Evolutionary conservation across 306 rosid genomes (phyloP).

Genomic region (Abrus pulchellus): DNA sequence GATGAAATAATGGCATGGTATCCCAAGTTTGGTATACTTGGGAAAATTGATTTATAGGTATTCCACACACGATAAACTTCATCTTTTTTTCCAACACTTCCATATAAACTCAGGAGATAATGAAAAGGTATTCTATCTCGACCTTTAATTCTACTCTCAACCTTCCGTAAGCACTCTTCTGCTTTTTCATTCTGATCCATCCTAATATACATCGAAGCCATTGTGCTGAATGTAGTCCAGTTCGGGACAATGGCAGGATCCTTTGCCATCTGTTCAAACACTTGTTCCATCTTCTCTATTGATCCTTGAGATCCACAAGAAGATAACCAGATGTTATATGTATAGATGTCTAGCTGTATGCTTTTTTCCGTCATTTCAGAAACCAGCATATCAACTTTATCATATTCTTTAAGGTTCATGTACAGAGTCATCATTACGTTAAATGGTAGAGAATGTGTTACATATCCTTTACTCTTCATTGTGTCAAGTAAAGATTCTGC

Average conservation of each 20-base stretch:
- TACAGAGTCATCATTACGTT: slow-evolving; percentile 99
- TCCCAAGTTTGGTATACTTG: slow-evolving; percentile 86
- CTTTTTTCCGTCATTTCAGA: slow-evolving; percentile 81
- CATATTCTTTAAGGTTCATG: slow-evolving; percentile 83
- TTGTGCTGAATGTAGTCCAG: slow-evolving; percentile 91
- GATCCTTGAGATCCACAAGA: slow-evolving; percentile 82
- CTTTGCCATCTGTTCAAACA: slow-evolving; percentile 75
- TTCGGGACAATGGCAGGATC: slow-evolving; percentile 78
- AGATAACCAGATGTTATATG: slow-evolving; percentile 94
- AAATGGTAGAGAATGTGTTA: slow-evolving; percentile 75
- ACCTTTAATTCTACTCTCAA: slow-evolving; percentile 82
- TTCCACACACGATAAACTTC: slow-evolving; percentile 91
- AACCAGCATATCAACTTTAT: slow-evolving; percentile 73
- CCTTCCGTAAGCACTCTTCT: slow-evolving; percentile 77
- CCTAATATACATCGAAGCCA: slow-evolving; percentile 93
- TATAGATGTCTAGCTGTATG: slow-evolving; percentile 79
- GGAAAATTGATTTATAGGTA: slow-evolving; percentile 70
- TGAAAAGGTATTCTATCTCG: slow-evolving; percentile 90
- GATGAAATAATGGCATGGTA: slow-evolving; percentile 84
- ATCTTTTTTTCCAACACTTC: slow-evolving; percentile 77
- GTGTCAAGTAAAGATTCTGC: slow-evolving; percentile 81
- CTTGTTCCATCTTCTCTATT: slow-evolving; percentile 82
- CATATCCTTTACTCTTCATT: slow-evolving; percentile 80
- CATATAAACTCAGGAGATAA: slow-evolving; percentile 87
- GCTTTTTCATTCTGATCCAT: slow-evolving; percentile 79